phyloP scores from a whole-genome alignment of 208 protist genomes.

The Sergeia podlipaevii region DNA sequence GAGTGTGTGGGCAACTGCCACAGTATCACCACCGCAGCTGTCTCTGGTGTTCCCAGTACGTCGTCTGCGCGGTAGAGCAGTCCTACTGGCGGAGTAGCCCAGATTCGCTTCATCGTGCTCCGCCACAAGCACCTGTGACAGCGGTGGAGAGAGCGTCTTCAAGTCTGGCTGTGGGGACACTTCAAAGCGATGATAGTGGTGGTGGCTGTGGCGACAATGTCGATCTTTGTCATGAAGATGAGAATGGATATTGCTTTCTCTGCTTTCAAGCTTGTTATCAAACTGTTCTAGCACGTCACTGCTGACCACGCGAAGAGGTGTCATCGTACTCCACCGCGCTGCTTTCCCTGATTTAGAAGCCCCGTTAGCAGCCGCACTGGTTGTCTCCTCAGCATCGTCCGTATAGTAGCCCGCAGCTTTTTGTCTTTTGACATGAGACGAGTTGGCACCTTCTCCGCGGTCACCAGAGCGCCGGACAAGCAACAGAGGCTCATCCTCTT shows the following conservation, averaged over 20 bases:
- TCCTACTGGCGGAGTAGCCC: no score
- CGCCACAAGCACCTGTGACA: not conserved
- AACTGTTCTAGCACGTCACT: not conserved
- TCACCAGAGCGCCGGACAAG: no score
- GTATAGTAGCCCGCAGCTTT: no score
- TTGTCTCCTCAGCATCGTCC: no score
- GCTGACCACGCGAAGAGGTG: not conserved
- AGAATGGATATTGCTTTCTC: slow-evolving; percentile 1
- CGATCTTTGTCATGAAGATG: not conserved
- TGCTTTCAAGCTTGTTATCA: no score
- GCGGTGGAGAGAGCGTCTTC: not conserved
- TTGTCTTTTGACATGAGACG: no score
- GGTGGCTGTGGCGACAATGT: no score
- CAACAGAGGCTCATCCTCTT: no score
- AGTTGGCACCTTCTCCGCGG: no score
- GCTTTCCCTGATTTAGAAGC: no score
- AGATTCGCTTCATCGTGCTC: not conserved
- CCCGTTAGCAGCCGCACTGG: no score
- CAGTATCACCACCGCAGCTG: not conserved
- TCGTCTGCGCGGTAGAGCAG: no score
- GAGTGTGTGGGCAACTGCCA: not conserved
- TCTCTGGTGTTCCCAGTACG: not conserved
- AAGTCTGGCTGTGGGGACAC: not conserved
- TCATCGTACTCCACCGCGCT: not conserved
- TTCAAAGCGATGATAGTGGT: not conserved